Conservation (phyloP, 1,284 basidiomycete genomes). For the Trametes pubescens region DNA sequence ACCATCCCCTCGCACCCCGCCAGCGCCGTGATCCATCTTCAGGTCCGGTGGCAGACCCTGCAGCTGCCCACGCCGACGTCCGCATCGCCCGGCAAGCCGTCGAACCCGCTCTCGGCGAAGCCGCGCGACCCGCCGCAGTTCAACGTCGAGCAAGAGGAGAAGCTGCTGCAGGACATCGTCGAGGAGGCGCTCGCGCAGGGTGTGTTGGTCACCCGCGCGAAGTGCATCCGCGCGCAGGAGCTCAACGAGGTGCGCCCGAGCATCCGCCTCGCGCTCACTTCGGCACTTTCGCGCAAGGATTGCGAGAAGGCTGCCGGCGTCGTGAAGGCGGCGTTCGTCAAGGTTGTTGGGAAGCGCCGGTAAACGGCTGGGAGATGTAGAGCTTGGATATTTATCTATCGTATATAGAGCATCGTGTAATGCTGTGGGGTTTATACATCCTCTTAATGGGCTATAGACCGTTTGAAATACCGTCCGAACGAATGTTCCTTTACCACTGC, state of each 20-base stretch:
- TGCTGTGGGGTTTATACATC: neutral
- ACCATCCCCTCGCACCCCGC: constrained; percentile 86
- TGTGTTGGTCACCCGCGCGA: constrained; percentile 84
- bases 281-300: constrained; percentile 88
- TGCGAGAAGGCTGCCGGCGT: constrained; percentile 87
- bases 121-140: constrained; percentile 56
- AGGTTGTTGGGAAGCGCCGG: constrained; percentile 65
- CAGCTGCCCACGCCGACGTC: constrained; percentile 43
- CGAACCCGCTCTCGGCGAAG: constrained; percentile 53
- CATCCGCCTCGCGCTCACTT: constrained; percentile 84
- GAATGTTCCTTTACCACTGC: neutral
- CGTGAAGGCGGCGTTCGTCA: constrained; percentile 79
- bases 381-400: constrained; percentile 1
- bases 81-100: constrained; percentile 47
- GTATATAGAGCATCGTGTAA: neutral
- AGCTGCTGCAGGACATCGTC: constrained; percentile 85
- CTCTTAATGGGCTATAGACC: neutral
- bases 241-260: constrained; percentile 85
- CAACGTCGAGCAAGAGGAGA: constrained; percentile 79
- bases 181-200: constrained; percentile 83
- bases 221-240: constrained; percentile 85
- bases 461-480: neutral
- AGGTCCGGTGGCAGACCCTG: constrained; percentile 56
- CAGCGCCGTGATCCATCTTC: constrained; percentile 90
- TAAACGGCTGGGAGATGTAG: constrained; percentile 30